Evolutionary conservation across 495 filamentous ascomycete genomes (phyloP), one percentile per base, ranked within the genome.

Genomic region (Friedmanniomyces endolithicus): DNA sequence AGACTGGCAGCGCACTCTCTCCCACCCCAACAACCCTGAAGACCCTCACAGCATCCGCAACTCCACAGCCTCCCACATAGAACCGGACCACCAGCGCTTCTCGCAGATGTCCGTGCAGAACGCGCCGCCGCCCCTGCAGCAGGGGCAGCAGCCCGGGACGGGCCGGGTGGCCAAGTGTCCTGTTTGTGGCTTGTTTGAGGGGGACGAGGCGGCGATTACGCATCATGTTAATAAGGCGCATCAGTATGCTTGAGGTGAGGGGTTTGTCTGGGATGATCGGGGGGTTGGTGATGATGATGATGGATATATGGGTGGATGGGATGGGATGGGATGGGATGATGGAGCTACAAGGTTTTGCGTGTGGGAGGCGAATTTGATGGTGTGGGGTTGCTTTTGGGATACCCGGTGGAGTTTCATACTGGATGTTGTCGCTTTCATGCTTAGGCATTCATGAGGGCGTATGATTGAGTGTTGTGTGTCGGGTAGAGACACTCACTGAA

Each of bases 151-250:
- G 12, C 37, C 20, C 11, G 50, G 9, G 9, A 23, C 2, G 29
- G 43, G 22, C 3, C 12, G n/a, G 37, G 11, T n/a, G 12, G 23
- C 43, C 17, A 58, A 52, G 19, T 58, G 55, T 53, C 55, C 55
- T 14, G 55, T 58, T 46, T 58, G 55, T 29, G 43, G 41, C 19
- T 1, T 48, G 6, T 58, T 58, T 53, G 48, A 58, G 49, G 55
- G 55, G 7, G 55, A 58, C 24, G 55, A 58, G 49, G 29, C 19
- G 23, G 55, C 55, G 31, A 48, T 58, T 11, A 35, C 25, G 33
- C 41, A 47, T 47, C 55, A 58, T 48, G 55, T 58, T 52, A 37
- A 33, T 11, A 45, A 17, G 35, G 17, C 37, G 23, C 50, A 53
- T 53, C 27, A 31, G 27, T 51, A 33, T 51, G 48, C 29, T 35